A percentile compares a stretch with the other conserved stretches of the same genome.
These are phyloP conservation scores for Sphagnum tenellum DNA, from an alignment of 225 moss, liverwort and hornwort species.

Conservation along the genomic window DNA sequence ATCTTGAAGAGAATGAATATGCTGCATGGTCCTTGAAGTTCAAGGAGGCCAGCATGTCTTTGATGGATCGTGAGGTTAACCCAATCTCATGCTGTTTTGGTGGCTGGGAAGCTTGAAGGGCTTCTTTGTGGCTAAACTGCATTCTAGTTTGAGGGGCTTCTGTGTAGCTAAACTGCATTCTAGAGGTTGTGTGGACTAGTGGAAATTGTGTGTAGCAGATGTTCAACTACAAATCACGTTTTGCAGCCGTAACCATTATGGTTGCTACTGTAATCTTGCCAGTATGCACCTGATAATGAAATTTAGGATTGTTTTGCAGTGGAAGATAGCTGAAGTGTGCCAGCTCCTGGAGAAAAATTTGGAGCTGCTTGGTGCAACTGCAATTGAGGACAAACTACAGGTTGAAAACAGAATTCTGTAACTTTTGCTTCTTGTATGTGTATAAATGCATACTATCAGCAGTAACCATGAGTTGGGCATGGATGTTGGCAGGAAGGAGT, in stretches of 20 bases:
- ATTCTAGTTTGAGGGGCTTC: too few relatives aligned
- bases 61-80: slow-evolving; percentile 68
- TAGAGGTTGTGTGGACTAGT: too few relatives aligned
- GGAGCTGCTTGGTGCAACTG: slow-evolving; percentile 85
- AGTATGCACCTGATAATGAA: too few relatives aligned
- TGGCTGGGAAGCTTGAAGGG: too few relatives aligned
- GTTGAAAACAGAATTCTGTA: slow-evolving; percentile 10
- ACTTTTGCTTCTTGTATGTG: not conserved
- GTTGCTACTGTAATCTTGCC: too few relatives aligned
- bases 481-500: slow-evolving; percentile 68
- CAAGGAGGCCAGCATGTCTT: slow-evolving; percentile 69
- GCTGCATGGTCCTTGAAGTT: slow-evolving; percentile 56
- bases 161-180: too few relatives aligned
- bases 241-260: too few relatives aligned
- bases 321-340: slow-evolving; percentile 72
- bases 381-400: slow-evolving; percentile 98
- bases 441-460: too few relatives aligned
- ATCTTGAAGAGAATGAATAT: slow-evolving; percentile 77
- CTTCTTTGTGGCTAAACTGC: too few relatives aligned
- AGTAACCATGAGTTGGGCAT: not conserved
- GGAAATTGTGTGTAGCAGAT: too few relatives aligned
- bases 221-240: too few relatives aligned
- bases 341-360: slow-evolving; percentile 73
- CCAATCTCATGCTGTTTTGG: too few relatives aligned
- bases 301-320: slow-evolving; percentile 22